Conservation (phyloP, 495 filamentous ascomycete species). For the Penicillium canescens region DNA sequence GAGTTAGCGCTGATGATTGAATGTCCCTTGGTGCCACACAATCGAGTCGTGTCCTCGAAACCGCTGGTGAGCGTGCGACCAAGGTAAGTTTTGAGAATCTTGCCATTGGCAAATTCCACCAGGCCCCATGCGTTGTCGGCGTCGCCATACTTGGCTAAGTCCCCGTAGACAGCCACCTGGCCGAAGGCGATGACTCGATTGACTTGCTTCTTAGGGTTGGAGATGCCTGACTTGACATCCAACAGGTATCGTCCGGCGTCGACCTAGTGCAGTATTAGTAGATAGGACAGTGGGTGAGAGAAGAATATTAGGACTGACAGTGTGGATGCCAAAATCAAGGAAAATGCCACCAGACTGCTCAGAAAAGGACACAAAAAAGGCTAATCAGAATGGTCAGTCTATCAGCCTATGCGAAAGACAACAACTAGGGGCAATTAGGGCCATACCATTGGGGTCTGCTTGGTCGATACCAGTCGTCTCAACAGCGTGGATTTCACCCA, state of each 20-base stretch:
- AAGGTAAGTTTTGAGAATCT: slow-evolving; percentile 18
- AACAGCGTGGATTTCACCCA: slow-evolving; percentile 18
- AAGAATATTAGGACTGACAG: slow-evolving; percentile 3
- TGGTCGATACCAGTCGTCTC: slow-evolving; percentile 19
- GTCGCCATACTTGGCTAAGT: slow-evolving; percentile 16
- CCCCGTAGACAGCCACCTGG: slow-evolving; percentile 12
- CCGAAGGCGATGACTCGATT: slow-evolving; percentile 20
- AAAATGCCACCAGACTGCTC: slow-evolving; percentile 18
- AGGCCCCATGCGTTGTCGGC: slow-evolving; percentile 18
- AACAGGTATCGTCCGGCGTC: slow-evolving; percentile 19
- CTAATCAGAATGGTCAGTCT: slow-evolving; percentile 5
- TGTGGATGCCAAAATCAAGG: slow-evolving; percentile 20
- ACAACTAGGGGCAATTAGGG: neutral
- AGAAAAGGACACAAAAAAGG: slow-evolving; percentile 17
- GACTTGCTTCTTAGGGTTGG: slow-evolving; percentile 19
- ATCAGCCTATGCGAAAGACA: neutral
- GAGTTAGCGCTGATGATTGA: slow-evolving; percentile 17
- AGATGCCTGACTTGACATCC: slow-evolving; percentile 16
- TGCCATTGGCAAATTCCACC: slow-evolving; percentile 18
- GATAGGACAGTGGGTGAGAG: neutral
- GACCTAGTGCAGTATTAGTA: slow-evolving; percentile 10
- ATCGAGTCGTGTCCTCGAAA: slow-evolving; percentile 16
- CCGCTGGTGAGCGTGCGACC: slow-evolving; percentile 18
- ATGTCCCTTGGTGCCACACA: slow-evolving; percentile 19
- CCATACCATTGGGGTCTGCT: slow-evolving; percentile 17